Evolutionary conservation across 2,329 filamentous ascomycete species (phyloP).

Genomic region (Capronia epimyces): DNA sequence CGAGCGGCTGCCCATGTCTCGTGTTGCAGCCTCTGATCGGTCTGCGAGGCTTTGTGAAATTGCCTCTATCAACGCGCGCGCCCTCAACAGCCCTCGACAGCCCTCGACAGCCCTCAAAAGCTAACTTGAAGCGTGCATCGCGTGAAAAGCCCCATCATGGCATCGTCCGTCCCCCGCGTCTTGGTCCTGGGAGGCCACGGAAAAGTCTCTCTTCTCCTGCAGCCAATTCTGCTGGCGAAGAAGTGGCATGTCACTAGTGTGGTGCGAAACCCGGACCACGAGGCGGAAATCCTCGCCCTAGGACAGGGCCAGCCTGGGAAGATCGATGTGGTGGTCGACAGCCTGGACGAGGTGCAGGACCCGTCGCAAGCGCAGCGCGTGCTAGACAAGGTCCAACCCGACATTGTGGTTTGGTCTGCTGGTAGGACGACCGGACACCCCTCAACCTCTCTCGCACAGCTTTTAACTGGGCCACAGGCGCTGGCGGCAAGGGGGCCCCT

Average conservation of each 20-base stretch:
- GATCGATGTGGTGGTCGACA: conserved; percentile 64
- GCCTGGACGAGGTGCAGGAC: conserved; percentile 64
- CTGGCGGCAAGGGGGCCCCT: conserved; percentile 51
- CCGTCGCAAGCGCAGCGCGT: conserved; percentile 58
- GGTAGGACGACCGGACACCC: conserved; percentile 31
- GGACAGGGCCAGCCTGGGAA: conserved; percentile 56
- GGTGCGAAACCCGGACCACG: conserved; percentile 67
- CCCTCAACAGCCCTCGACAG: too few species aligned
- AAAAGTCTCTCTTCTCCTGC: conserved; percentile 68
- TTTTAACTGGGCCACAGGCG: conserved; percentile 37
- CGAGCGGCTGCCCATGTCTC: too few species aligned
- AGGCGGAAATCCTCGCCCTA: conserved; percentile 57
- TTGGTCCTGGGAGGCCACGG: conserved; percentile 77
- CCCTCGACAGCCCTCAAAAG: too few species aligned
- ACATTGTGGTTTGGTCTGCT: conserved; percentile 46
- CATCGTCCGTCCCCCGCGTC: conserved; percentile 45
- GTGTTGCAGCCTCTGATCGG: not conserved
- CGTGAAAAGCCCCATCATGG: too few species aligned
- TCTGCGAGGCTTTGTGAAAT: not conserved
- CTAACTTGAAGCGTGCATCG: not conserved
- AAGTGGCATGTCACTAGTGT: conserved; percentile 74
- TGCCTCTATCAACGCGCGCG: too few species aligned
- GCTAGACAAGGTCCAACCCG: conserved; percentile 43
- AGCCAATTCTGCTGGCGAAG: conserved; percentile 66
- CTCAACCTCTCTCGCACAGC: not conserved